phyloP scores from a whole-genome alignment of 129 eudicot species.

The Centaurea solstitialis region DNA sequence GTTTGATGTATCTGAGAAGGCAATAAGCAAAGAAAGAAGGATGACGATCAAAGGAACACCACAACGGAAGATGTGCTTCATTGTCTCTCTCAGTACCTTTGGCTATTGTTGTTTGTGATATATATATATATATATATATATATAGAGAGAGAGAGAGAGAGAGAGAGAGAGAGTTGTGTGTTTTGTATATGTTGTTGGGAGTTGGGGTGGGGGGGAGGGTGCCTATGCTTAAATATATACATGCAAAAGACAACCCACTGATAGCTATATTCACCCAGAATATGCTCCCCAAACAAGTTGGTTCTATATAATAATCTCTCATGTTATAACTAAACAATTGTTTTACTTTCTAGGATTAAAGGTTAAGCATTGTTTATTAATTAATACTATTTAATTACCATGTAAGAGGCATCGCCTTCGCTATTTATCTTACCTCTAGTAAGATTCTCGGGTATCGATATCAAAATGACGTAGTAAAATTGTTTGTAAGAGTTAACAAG shows the following conservation, averaged over 20 bases:
- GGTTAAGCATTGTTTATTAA: too few relatives aligned
- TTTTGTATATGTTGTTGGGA: conserved; percentile 47
- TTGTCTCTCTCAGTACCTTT: conserved; percentile 18
- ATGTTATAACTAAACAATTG: neutral
- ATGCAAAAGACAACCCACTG: conserved; percentile 27
- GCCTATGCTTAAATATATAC: conserved; percentile 46
- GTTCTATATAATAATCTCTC: neutral
- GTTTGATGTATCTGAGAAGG: conserved; percentile 40
- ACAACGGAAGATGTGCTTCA: conserved; percentile 52
- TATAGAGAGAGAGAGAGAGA: neutral
- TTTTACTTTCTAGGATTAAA: neutral
- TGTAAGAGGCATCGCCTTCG: neutral
- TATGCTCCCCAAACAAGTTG: conserved; percentile 24
- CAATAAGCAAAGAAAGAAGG: conserved; percentile 30
- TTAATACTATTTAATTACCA: neutral
- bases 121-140: too few relatives aligned
- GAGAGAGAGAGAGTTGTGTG: conserved; percentile 19
- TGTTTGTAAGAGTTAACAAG: too few relatives aligned
- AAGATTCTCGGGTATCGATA: too few relatives aligned
- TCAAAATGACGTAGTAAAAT: too few relatives aligned
- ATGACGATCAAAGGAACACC: conserved; percentile 36
- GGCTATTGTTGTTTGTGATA: conserved; percentile 13
- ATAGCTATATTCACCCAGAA: conserved; percentile 19
- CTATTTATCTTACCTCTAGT: too few relatives aligned
- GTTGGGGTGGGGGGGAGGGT: conserved; percentile 44